Conservation (phyloP, 805 yeast species). For the Candida patagonica region DNA sequence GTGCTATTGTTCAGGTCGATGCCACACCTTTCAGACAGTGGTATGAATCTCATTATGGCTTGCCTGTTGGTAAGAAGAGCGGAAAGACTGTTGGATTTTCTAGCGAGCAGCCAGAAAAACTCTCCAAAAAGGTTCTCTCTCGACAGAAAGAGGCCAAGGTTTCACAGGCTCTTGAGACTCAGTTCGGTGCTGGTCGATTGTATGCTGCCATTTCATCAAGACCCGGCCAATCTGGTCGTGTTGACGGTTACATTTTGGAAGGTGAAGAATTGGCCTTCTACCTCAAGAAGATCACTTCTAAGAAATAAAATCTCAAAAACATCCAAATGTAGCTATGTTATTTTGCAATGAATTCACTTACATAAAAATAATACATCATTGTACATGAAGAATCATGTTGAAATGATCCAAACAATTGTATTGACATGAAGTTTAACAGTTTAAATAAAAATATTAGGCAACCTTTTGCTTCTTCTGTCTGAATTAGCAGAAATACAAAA, state of each 20-base stretch:
- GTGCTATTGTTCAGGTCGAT: conserved; percentile 98
- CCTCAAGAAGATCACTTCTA: conserved; percentile 98
- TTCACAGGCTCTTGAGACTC: conserved; percentile 86
- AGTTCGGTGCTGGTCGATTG: conserved; percentile 98
- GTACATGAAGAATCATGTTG: too few species aligned
- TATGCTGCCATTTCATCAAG: conserved; percentile 98
- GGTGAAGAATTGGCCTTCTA: conserved; percentile 99
- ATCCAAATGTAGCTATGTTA: too few species aligned
- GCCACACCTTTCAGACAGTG: conserved; percentile 99
- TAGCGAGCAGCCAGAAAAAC: conserved; percentile 36
- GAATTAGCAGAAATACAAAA: too few species aligned
- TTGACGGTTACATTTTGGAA: conserved; percentile 99
- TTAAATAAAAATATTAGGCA: too few species aligned
- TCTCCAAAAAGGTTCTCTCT: conserved; percentile 87
- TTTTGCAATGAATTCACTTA: too few species aligned
- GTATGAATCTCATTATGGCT: conserved; percentile 98
- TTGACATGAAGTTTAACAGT: too few species aligned
- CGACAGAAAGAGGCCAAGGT: conserved; percentile 80
- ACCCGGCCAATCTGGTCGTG: conserved; percentile 99
- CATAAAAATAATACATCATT: too few species aligned
- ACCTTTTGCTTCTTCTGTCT: too few species aligned
- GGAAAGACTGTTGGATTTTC: conserved; percentile 27
- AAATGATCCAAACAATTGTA: too few species aligned
- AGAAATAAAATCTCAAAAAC: conserved; percentile 56
- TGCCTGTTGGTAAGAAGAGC: conserved; percentile 80